phyloP scores from a whole-genome alignment of 2,329 filamentous ascomycete species.

The Aaosphaeria arxii region DNA sequence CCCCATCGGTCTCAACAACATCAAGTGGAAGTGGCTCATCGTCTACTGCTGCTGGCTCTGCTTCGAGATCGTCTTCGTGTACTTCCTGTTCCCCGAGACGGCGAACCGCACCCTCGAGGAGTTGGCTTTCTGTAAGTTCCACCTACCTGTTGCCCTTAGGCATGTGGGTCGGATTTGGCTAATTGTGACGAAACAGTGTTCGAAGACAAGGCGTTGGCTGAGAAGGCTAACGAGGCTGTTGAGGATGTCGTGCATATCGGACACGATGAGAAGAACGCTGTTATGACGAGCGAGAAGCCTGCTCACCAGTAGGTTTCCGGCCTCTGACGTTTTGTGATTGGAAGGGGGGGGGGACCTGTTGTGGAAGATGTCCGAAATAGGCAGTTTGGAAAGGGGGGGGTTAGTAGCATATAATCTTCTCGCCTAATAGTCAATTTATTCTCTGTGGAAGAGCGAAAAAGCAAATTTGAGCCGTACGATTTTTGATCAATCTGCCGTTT shows the following conservation, averaged over 20 bases:
- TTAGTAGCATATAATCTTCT: too few species aligned
- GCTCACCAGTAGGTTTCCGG: not conserved
- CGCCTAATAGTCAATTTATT: too few species aligned
- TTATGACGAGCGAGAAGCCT: not conserved
- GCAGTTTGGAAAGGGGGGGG: too few species aligned
- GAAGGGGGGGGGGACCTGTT: too few species aligned
- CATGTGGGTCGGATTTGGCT: not conserved
- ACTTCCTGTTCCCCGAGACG: slow-evolving; percentile 66
- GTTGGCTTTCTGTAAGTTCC: slow-evolving; percentile 45
- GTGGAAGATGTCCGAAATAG: too few species aligned
- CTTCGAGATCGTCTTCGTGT: slow-evolving; percentile 58
- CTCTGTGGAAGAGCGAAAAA: too few species aligned
- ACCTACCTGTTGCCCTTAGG: not conserved
- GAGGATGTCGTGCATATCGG: slow-evolving; percentile 13
- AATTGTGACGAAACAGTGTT: slow-evolving; percentile 10
- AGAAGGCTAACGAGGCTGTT: slow-evolving; percentile 12
- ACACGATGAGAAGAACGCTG: not conserved
- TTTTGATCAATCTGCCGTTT: too few species aligned
- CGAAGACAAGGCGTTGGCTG: slow-evolving; percentile 16
- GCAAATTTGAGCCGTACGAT: too few species aligned
- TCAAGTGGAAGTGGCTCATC: slow-evolving; percentile 63
- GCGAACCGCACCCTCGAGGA: slow-evolving; percentile 67
- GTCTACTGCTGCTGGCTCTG: slow-evolving; percentile 60
- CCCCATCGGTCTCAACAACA: slow-evolving; percentile 57
- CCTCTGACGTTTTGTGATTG: too few species aligned